Conservation (phyloP, 2,329 filamentous ascomycete species). For the Aspergillus pseudoterreus region DNA sequence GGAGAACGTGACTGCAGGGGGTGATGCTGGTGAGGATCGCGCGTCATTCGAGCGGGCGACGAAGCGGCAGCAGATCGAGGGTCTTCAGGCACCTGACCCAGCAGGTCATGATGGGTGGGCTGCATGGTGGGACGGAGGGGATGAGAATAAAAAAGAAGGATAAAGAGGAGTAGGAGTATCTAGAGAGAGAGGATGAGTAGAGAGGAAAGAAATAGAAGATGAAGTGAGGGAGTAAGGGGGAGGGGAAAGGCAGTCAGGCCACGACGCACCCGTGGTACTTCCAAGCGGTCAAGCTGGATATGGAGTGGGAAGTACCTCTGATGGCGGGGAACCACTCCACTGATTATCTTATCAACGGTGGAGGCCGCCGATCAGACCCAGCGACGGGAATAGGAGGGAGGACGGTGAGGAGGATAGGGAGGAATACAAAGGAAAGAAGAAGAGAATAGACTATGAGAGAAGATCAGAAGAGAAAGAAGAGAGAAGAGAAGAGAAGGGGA, state of each 20-base stretch:
- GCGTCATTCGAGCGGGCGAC: slow-evolving; percentile 26
- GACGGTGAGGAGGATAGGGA: neutral
- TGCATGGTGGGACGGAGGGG: slow-evolving; percentile 28
- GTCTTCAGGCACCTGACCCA: slow-evolving; percentile 34
- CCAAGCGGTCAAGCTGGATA: neutral
- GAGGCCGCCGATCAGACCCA: neutral
- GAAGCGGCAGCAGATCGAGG: slow-evolving; percentile 14
- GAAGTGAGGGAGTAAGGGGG: neutral
- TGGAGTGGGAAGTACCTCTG: too few species aligned
- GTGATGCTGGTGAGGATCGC: slow-evolving; percentile 30
- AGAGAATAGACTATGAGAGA: neutral
- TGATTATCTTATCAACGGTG: slow-evolving; percentile 4
- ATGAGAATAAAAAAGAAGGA: slow-evolving; percentile 3
- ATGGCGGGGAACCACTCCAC: neutral
- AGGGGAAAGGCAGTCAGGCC: neutral
- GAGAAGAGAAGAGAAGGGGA: neutral
- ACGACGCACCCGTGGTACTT: neutral
- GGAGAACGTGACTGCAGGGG: slow-evolving; percentile 30
- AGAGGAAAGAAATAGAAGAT: neutral
- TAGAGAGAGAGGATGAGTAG: neutral
- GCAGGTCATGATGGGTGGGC: slow-evolving; percentile 36
- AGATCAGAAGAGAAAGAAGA: neutral
- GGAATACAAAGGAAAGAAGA: neutral
- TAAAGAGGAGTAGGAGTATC: slow-evolving; percentile 2
- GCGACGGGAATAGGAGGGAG: neutral